These are phyloP conservation scores for Penicillium canariense DNA, from an alignment of 495 filamentous ascomycete genomes.

Conservation along the genomic window DNA sequence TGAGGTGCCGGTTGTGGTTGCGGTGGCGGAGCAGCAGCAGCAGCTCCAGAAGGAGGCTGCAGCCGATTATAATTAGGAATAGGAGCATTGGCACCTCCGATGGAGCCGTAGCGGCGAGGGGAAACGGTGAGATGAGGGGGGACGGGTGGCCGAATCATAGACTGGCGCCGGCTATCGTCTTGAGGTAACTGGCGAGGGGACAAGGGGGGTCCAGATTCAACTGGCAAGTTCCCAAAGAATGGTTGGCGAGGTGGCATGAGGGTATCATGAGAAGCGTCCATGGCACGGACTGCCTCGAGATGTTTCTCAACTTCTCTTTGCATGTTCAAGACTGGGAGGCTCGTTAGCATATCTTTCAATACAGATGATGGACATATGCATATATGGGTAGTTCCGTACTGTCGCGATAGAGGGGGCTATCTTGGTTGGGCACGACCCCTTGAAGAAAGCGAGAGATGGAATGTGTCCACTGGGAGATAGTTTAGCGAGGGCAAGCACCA, in stretches of 20 bases:
- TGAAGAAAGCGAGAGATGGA: constrained; percentile 73
- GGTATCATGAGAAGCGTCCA: constrained; percentile 77
- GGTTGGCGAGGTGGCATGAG: constrained; percentile 72
- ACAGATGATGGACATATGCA: background rate
- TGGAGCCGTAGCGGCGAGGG: constrained; percentile 81
- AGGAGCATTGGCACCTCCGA: constrained; percentile 70
- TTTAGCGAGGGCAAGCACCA: background rate
- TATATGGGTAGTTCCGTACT: constrained; percentile 33
- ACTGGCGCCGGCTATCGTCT: constrained; percentile 76
- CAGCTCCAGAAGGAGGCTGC: constrained; percentile 51
- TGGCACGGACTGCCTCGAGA: constrained; percentile 62
- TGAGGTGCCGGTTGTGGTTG: constrained; percentile 67
- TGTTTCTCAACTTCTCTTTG: constrained; percentile 86
- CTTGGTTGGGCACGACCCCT: constrained; percentile 65
- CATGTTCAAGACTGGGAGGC: constrained; percentile 63
- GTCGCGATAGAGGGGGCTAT: constrained; percentile 57
- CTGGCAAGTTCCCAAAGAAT: constrained; percentile 68
- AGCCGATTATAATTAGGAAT: constrained; percentile 58
- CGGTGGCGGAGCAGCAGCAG: constrained; percentile 52
- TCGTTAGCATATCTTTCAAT: constrained; percentile 12
- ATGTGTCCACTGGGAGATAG: constrained; percentile 57
- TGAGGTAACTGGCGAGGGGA: constrained; percentile 90
- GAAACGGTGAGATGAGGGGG: constrained; percentile 74
- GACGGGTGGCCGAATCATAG: constrained; percentile 66
- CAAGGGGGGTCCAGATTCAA: constrained; percentile 71